These are phyloP conservation scores for Naganishia albida DNA, from an alignment of 1,284 basidiomycete genomes.

Conservation along the genomic window DNA sequence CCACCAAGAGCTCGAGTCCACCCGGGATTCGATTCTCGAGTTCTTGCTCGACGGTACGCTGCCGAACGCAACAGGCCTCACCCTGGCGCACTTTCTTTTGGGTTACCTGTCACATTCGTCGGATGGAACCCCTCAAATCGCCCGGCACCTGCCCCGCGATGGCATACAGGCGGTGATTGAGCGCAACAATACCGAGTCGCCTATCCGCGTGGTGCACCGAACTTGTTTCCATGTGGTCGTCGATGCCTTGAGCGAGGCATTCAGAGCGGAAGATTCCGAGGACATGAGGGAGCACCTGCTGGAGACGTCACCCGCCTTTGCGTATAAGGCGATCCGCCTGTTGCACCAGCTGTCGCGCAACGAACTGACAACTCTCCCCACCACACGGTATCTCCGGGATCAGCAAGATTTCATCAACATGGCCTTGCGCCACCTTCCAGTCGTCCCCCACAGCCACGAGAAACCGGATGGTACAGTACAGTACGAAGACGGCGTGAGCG, in stretches of 20 bases:
- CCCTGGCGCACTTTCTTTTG: conserved; percentile 85
- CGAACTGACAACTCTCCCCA: conserved; percentile 75
- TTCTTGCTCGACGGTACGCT: conserved; percentile 78
- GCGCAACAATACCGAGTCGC: conserved; percentile 56
- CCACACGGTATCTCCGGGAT: conserved; percentile 83
- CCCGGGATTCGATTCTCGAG: conserved; percentile 70
- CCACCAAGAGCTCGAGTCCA: neutral
- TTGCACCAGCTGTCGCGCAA: conserved; percentile 85
- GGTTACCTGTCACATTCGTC: conserved; percentile 63
- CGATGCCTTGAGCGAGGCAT: conserved; percentile 69
- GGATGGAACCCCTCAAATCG: conserved; percentile 54
- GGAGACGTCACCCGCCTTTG: conserved; percentile 65
- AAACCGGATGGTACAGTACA: conserved; percentile 65
- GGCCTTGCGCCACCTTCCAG: conserved; percentile 49
- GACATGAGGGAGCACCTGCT: conserved; percentile 41
- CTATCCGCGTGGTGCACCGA: conserved; percentile 61
- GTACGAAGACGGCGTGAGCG: conserved; percentile 68
- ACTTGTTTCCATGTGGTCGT: conserved; percentile 81
- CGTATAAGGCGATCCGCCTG: conserved; percentile 81
- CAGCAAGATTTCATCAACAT: conserved; percentile 85
- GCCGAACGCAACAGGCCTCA: conserved; percentile 69
- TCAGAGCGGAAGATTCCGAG: conserved; percentile 58
- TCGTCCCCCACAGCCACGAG: conserved; percentile 58
- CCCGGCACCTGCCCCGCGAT: conserved; percentile 55
- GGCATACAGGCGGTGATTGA: conserved; percentile 67